phyloP scores from a whole-genome alignment of 2,329 filamentous ascomycete species.

The Laburnicola sp. region DNA sequence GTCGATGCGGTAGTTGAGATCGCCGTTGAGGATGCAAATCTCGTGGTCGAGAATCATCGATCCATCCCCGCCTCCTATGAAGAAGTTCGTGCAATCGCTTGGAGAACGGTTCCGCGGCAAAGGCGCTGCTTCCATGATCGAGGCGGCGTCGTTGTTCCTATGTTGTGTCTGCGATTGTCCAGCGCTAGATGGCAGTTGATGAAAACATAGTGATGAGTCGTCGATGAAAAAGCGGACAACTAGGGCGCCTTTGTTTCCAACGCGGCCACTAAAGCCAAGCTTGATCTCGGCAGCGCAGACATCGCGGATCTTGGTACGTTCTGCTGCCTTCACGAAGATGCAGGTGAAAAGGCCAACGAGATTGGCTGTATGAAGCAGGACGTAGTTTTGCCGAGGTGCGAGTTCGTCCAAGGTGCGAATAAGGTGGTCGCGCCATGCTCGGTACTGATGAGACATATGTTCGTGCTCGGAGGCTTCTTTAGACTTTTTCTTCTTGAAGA shows the following conservation, averaged over 20 bases:
- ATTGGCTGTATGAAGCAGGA: slow-evolving; percentile 83
- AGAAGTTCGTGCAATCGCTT: slow-evolving; percentile 71
- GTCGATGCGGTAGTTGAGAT: slow-evolving; percentile 97
- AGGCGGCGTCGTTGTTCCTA: slow-evolving; percentile 88
- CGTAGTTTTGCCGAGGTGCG: slow-evolving; percentile 78
- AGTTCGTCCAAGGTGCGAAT: slow-evolving; percentile 80
- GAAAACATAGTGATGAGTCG: slow-evolving; percentile 91
- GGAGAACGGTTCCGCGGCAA: slow-evolving; percentile 74
- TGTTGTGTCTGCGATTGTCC: slow-evolving; percentile 88
- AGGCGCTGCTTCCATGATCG: slow-evolving; percentile 78
- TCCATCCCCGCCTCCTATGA: slow-evolving; percentile 89
- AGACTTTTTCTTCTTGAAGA: slow-evolving; percentile 76
- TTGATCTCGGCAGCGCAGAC: slow-evolving; percentile 84
- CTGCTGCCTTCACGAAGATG: slow-evolving; percentile 83
- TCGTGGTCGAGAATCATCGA: slow-evolving; percentile 95
- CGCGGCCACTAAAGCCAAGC: slow-evolving; percentile 89
- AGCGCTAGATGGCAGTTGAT: slow-evolving; percentile 97
- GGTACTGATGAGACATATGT: slow-evolving; percentile 94
- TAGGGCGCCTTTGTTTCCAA: slow-evolving; percentile 95
- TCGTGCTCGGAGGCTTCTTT: slow-evolving; percentile 85
- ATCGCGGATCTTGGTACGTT: slow-evolving; percentile 75
- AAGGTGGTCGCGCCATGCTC: slow-evolving; percentile 92
- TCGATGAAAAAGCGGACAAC: slow-evolving; percentile 91
- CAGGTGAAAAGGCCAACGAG: slow-evolving; percentile 95
- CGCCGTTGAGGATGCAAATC: slow-evolving; percentile 93